A percentile compares a stretch with the other conserved stretches of the same genome.
Conservation (phyloP, 345 rosid genomes). For the Arabidopsis arenosa region DNA sequence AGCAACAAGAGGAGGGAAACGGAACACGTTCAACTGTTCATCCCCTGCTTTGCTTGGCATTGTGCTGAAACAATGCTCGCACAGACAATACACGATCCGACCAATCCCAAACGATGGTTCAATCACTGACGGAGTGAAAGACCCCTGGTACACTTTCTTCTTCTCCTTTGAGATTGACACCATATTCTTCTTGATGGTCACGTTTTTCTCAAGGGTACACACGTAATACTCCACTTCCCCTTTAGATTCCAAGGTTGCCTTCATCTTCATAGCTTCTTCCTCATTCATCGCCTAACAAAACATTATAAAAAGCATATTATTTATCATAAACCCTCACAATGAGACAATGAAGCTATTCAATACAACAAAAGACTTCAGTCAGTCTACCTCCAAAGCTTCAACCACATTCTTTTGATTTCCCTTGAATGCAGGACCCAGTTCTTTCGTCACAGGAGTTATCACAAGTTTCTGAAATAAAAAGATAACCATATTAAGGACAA, state of each 20-base stretch:
- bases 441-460: slow-evolving; percentile 77
- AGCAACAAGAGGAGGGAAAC: slow-evolving; percentile 91
- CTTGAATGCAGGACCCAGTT: slow-evolving; percentile 89
- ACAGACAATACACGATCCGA: slow-evolving; percentile 89
- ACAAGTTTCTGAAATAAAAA: slow-evolving; percentile 69
- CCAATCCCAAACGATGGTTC: slow-evolving; percentile 98
- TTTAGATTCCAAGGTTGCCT: slow-evolving; percentile 70
- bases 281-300: slow-evolving; percentile 77
- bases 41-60: slow-evolving; percentile 93
- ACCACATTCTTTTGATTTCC: slow-evolving; percentile 76
- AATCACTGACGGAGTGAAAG: slow-evolving; percentile 90
- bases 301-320: not conserved
- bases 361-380: not conserved
- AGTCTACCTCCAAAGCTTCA: slow-evolving; percentile 78
- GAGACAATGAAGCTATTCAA: not conserved
- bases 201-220: slow-evolving; percentile 71
- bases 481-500: not conserved
- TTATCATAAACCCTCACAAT: not conserved
- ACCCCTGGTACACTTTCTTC: slow-evolving; percentile 86
- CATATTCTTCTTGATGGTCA: slow-evolving; percentile 76
- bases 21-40: slow-evolving; percentile 81
- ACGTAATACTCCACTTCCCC: slow-evolving; percentile 86
- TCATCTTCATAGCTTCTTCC: slow-evolving; percentile 90
- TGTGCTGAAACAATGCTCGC: slow-evolving; percentile 83
- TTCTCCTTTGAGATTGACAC: slow-evolving; percentile 88